Percentiles rank a stretch among this genome's conserved stretches.
phyloP scores from a whole-genome alignment of 495 filamentous ascomycete genomes.

The Hypoxylon lenormandii region DNA sequence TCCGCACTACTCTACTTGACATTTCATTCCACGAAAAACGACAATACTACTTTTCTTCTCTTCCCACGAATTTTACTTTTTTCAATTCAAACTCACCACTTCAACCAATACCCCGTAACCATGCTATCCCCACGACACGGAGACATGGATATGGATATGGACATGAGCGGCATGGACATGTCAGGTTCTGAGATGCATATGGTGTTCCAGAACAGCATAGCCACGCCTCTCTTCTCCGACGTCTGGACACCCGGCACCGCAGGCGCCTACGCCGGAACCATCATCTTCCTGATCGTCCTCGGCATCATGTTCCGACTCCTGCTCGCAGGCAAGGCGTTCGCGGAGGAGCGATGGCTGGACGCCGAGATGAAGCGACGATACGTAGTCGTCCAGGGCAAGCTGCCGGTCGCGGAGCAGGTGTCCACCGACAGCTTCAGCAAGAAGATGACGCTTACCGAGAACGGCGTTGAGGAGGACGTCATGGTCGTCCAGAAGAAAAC shows the following conservation, averaged over 20 bases:
- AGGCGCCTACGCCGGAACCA: conserved; percentile 82
- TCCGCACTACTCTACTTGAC: neutral
- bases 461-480: conserved; percentile 79
- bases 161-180: conserved; percentile 33
- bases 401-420: conserved; percentile 66
- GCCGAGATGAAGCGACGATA: conserved; percentile 77
- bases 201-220: conserved; percentile 74
- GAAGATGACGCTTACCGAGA: conserved; percentile 70
- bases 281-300: conserved; percentile 85
- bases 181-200: conserved; percentile 55
- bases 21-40: too few species aligned
- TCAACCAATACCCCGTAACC: conserved; percentile 4
- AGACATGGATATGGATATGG: conserved; percentile 41
- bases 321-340: conserved; percentile 71
- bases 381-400: conserved; percentile 75
- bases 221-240: conserved; percentile 78
- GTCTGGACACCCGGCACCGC: conserved; percentile 76
- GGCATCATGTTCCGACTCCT: conserved; percentile 74
- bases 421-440: conserved; percentile 65
- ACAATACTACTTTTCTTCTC: neutral
- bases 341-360: conserved; percentile 68
- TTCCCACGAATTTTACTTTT: neutral
- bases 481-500: conserved; percentile 70
- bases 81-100: neutral
- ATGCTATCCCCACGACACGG: conserved; percentile 32